Conservation (phyloP, 1,284 basidiomycete genomes). For the Pseudozyma flocculosa region DNA sequence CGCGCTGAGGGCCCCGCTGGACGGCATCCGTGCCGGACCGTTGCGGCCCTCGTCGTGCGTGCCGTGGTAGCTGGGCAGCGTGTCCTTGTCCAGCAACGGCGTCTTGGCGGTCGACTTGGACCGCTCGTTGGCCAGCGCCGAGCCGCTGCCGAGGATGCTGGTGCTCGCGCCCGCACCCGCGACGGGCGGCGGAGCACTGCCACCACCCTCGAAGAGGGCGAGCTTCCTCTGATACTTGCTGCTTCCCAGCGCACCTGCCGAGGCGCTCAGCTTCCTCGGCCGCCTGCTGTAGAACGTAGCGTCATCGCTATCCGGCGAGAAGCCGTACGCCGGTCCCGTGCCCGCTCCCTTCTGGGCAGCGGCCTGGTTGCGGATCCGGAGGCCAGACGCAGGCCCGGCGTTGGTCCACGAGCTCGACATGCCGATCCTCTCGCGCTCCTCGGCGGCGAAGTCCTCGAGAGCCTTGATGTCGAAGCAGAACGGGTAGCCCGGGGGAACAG, state of each 20-base stretch:
- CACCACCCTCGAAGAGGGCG: constrained; percentile 79
- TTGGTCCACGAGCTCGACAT: constrained; percentile 15
- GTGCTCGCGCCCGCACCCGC: constrained; percentile 40
- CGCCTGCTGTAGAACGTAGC: constrained; percentile 54
- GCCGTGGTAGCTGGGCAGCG: constrained; percentile 56
- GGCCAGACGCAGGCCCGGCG: constrained; percentile 11
- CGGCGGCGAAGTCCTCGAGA: constrained; percentile 49
- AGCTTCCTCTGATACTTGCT: constrained; percentile 72
- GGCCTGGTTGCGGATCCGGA: constrained; percentile 19
- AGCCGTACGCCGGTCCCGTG: constrained; percentile 27
- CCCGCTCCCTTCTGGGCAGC: constrained; percentile 14
- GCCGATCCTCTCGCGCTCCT: constrained; percentile 48
- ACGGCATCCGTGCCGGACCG: constrained; percentile 9
- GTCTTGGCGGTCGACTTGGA: constrained; percentile 48
- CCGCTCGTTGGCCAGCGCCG: constrained; percentile 1
- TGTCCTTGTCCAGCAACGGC: constrained; percentile 55
- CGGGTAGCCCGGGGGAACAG: constrained; percentile 45
- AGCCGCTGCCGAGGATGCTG: constrained; percentile 61
- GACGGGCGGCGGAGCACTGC: constrained; percentile 47
- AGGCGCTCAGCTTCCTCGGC: constrained; percentile 39
- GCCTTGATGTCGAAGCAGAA: constrained; percentile 52
- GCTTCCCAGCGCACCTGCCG: constrained; percentile 36
- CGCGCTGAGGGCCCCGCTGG: constrained; percentile 2
- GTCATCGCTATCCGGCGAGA: constrained; percentile 50
- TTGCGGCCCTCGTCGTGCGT: constrained; percentile 14